Percentiles rank a stretch among this genome's conserved stretches.
These are phyloP conservation scores for Rhododendron molle DNA, from an alignment of 148 eudicot species.

Conservation along the genomic window DNA sequence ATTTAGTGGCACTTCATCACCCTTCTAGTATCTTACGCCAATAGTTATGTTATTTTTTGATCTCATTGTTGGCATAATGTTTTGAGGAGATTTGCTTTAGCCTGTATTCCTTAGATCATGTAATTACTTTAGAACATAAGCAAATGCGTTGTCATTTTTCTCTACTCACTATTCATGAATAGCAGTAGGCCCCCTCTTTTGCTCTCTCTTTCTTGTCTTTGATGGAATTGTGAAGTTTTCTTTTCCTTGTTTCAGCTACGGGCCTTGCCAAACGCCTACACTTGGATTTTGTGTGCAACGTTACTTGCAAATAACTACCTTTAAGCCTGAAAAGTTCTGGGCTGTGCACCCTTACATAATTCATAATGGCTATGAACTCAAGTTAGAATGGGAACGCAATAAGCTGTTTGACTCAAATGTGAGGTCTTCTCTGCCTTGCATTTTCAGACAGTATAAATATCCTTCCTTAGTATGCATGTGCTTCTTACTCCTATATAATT, in stretches of 20 bases:
- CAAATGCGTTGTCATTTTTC: neutral
- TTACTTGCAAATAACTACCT: constrained; percentile 73
- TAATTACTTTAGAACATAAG: neutral
- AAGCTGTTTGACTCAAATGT: constrained; percentile 84
- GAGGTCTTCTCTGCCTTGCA: constrained; percentile 23
- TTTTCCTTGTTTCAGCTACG: constrained; percentile 56
- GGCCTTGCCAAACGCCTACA: constrained; percentile 98
- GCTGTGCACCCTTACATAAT: constrained; percentile 66
- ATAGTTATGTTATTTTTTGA: neutral
- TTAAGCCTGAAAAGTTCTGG: constrained; percentile 92
- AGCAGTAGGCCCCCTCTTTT: neutral
- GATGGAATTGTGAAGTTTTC: constrained; percentile 8
- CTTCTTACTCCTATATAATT: neutral
- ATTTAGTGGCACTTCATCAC: neutral
- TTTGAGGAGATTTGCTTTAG: neutral
- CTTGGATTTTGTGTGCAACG: constrained; percentile 99
- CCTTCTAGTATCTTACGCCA: neutral
- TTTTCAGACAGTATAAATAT: neutral
- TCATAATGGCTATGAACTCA: constrained; percentile 73
- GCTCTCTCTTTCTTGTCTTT: constrained; percentile 5
- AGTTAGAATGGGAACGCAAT: constrained; percentile 88
- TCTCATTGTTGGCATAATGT: no score
- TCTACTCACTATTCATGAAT: neutral
- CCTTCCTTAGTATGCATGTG: neutral
- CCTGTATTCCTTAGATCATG: neutral